Evolutionary conservation across 352 stramenopile species (phyloP).

Genomic region (Phytophthora aleatoria): DNA sequence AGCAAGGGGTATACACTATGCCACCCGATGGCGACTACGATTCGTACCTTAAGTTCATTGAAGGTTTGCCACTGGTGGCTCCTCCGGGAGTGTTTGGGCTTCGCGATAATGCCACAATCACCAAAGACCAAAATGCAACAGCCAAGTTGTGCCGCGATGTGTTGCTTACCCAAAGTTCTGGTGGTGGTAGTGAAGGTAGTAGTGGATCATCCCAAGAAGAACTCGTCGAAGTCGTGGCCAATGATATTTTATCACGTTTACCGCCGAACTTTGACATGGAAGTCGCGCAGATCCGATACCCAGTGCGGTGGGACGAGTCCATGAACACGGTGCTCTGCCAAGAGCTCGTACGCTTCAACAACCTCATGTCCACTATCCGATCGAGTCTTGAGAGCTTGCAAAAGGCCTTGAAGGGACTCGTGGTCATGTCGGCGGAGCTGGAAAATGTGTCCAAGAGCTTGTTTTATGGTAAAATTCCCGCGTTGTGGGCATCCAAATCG

Average conservation of each 20-base stretch:
- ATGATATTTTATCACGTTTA: constrained; percentile 86
- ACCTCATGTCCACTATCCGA: constrained; percentile 89
- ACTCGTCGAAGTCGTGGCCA: constrained; percentile 86
- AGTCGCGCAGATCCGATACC: constrained; percentile 91
- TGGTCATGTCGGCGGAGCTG: constrained; percentile 94
- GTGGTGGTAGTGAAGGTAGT: constrained; percentile 60
- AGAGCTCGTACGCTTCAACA: constrained; percentile 94
- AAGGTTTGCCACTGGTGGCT: constrained; percentile 86
- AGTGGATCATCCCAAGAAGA: constrained; percentile 88
- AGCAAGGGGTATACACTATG: constrained; percentile 73
- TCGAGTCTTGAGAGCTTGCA: constrained; percentile 84
- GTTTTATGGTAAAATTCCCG: constrained; percentile 93
- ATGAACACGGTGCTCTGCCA: constrained; percentile 96
- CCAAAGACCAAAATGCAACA: constrained; percentile 95
- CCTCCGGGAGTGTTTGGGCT: constrained; percentile 93
- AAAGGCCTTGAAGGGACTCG: constrained; percentile 92
- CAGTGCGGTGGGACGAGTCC: constrained; percentile 91
- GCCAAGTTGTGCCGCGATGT: constrained; percentile 93
- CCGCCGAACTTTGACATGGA: constrained; percentile 94
- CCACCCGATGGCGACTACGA: constrained; percentile 77
- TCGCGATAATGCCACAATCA: constrained; percentile 95
- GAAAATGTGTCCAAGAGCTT: constrained; percentile 93
- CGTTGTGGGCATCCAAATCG: constrained; percentile 88
- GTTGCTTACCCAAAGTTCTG: constrained; percentile 90
- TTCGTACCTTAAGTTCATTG: constrained; percentile 82